Base-by-base conservation (phyloP, 192 early-diverging fungal genomes). In the Backusella sp. region DNA sequence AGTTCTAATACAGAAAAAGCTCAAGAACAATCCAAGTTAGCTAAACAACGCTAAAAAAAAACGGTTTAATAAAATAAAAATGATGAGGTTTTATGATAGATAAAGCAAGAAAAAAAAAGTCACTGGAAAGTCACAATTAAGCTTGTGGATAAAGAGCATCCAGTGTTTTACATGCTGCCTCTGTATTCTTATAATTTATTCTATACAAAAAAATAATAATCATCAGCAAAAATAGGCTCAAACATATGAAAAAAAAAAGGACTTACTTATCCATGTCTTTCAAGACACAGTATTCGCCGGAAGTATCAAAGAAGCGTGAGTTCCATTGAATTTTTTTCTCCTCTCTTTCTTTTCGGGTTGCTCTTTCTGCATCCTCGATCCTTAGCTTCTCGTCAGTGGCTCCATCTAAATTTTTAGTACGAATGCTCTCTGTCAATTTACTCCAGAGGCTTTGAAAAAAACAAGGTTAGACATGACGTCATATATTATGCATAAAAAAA, bases 291-390 rank as follows among this genome's bases (percentile, higher is more conserved):
- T 76, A 72, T 32, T 80, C 75, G 56, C 76, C 44, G 12, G 66
- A 53, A 35, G 14, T 32, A 32, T 77, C 67, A 39, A 80, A 80
- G 41, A 76, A 80, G 12, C 75, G 79, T 21, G 75, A 52, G 32
- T 76, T 30, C 79, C 79, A 80, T 62, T 73, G 46, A 34, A 77
- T 37, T 39, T 76, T 76, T 26, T 76, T 68, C 6, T 68, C 39
- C 32, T 80, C 75, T 17, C 79, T 72, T 37, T 70, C 67, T 41
- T 76, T 77, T 39, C 53, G 56, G 1, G 30, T 2, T 15, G 37
- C 73, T 42, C 94, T 89, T 82, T 96, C 93, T 26, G 76, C 75
- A 73, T 94, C 91, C 79, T 96, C 94, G 32, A 96, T 90, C 0
- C 79, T 84, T 12, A 77, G 77, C 74, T 96, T 96, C 74, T 93